Percentiles rank a stretch among this genome's conserved stretches.
phyloP scores from a whole-genome alignment of 805 yeast species.

The Torulaspora indica region DNA sequence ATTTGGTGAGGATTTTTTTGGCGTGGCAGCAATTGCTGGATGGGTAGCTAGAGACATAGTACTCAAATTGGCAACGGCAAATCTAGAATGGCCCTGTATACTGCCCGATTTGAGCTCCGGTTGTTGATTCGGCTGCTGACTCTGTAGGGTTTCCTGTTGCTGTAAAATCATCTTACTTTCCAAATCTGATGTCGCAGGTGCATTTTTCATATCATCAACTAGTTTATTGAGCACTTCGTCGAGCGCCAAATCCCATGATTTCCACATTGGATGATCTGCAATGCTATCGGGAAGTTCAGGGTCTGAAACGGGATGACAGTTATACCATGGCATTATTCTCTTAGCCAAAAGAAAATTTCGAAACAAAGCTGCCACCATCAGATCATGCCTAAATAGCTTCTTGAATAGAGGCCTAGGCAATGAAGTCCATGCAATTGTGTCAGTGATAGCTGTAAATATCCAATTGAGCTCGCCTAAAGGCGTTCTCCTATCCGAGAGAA shows the following conservation, averaged over 20 bases:
- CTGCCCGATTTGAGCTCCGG: constrained; percentile 23
- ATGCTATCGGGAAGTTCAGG: constrained; percentile 85
- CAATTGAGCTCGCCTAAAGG: constrained; percentile 95
- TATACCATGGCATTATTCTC: constrained; percentile 86
- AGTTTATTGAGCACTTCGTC: constrained; percentile 84
- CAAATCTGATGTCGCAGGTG: constrained; percentile 31
- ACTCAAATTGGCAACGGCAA: constrained; percentile 35
- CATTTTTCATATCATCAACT: constrained; percentile 42
- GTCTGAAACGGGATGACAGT: constrained; percentile 91
- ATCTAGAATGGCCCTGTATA: constrained; percentile 29
- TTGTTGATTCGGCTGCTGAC: constrained; percentile 11
- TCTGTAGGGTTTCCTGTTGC: constrained; percentile 26
- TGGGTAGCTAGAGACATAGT: constrained; percentile 37
- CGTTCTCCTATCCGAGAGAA: constrained; percentile 85
- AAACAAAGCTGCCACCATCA: constrained; percentile 94
- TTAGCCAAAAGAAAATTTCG: constrained; percentile 89
- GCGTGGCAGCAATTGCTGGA: constrained; percentile 17
- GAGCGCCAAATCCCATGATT: constrained; percentile 94
- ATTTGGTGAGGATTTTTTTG: constrained; percentile 12
- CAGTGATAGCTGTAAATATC: constrained; percentile 97
- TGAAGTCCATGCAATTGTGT: constrained; percentile 96
- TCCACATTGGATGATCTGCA: constrained; percentile 90
- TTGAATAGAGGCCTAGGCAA: constrained; percentile 84
- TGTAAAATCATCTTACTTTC: constrained; percentile 27
- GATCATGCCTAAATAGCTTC: constrained; percentile 85